phyloP scores from a whole-genome alignment of 257 asterid species.

The Plantago ovata region DNA sequence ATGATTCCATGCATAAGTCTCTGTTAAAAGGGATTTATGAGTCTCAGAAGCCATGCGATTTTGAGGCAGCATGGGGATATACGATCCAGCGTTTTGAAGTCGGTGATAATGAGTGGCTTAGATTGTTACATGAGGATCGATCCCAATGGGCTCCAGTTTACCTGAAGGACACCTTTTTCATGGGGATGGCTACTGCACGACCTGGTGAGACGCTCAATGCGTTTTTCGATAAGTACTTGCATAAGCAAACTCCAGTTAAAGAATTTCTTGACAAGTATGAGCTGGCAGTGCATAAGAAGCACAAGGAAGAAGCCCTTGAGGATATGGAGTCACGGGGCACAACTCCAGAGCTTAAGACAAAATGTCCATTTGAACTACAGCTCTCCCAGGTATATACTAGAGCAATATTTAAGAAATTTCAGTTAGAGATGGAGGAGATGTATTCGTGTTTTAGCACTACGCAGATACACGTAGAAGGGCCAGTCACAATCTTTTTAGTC shows the following conservation, averaged over 20 bases:
- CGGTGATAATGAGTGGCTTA: constrained; percentile 70
- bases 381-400: constrained; percentile 57
- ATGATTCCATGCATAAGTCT: constrained; percentile 37
- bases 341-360: constrained; percentile 54
- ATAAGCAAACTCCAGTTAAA: constrained; percentile 74
- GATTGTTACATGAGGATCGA: constrained; percentile 59
- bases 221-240: constrained; percentile 63
- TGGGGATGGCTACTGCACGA: constrained; percentile 65
- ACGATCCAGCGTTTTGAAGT: constrained; percentile 66
- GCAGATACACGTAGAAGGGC: constrained; percentile 60
- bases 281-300: constrained; percentile 62
- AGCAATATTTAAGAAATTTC: constrained; percentile 58
- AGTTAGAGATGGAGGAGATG: constrained; percentile 82
- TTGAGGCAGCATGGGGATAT: constrained; percentile 72
- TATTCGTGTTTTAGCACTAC: constrained; percentile 78
- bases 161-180: constrained; percentile 55
- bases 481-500: constrained; percentile 52
- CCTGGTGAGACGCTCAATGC: constrained; percentile 48
- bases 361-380: constrained; percentile 69
- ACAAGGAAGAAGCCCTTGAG: constrained; percentile 63
- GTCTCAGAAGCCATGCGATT: constrained; percentile 58
- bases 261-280: constrained; percentile 89
- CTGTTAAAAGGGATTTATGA: constrained; percentile 59
- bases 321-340: constrained; percentile 61
- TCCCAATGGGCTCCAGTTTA: constrained; percentile 73